Evolutionary conservation across 1,139 yeast genomes (phyloP).

Genomic region (Debaryomyces fabryi): DNA sequence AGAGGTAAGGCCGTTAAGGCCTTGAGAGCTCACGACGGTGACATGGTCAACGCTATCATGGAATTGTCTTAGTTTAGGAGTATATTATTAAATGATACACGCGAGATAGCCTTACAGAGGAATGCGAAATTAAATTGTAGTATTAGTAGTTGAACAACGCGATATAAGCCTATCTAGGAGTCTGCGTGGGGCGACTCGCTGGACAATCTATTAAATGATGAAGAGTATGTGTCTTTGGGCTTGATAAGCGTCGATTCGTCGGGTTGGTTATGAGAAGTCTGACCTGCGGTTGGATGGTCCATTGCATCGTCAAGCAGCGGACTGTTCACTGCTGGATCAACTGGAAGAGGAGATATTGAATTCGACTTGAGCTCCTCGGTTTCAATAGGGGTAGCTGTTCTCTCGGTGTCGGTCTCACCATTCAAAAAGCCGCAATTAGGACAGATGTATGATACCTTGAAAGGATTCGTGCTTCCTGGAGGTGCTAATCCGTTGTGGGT

Average conservation of each 20-base stretch:
- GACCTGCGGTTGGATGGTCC: neutral
- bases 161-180: neutral
- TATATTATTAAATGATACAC: neutral
- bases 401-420: conserved; percentile 29
- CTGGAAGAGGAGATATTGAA: neutral
- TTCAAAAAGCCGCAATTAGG: conserved; percentile 70
- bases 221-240: neutral
- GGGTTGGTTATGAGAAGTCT: neutral
- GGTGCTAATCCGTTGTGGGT: conserved; percentile 85
- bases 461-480: conserved; percentile 60
- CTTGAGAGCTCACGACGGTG: conserved; percentile 85
- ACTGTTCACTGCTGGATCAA: neutral
- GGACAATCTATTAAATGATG: neutral
- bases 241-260: neutral
- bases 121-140: neutral
- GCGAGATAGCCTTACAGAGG: neutral
- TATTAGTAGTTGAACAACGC: neutral
- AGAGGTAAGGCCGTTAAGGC: conserved; percentile 92
- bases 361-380: neutral
- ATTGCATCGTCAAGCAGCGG: neutral
- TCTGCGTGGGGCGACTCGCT: neutral
- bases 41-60: conserved; percentile 95
- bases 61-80: conserved; percentile 57
- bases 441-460: conserved; percentile 63
- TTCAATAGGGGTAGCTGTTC: neutral